A percentile compares a stretch with the other conserved stretches of the same genome.
phyloP scores from a whole-genome alignment of 768 basidiomycete genomes.

The Trametes elegans region DNA sequence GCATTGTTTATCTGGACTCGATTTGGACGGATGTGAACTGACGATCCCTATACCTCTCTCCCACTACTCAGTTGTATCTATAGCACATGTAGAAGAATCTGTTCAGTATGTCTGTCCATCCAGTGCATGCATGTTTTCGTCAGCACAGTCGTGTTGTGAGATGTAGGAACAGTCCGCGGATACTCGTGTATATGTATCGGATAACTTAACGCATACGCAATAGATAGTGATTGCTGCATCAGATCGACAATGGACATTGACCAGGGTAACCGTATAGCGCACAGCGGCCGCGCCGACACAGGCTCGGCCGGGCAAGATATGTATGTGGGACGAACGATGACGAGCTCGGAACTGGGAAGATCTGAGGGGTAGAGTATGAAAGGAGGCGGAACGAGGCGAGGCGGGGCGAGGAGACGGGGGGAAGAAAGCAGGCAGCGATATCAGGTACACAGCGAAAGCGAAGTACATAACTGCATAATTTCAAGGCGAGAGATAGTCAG shows the following conservation, averaged over 20 bases:
- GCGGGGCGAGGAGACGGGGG: neutral
- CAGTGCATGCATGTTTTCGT: too few relatives aligned
- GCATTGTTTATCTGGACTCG: neutral
- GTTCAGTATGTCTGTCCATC: neutral
- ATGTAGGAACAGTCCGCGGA: too few relatives aligned
- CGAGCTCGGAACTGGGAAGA: neutral
- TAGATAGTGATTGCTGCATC: constrained; percentile 6
- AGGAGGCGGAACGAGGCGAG: neutral
- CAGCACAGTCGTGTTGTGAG: too few relatives aligned
- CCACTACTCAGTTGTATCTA: neutral
- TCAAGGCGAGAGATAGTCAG: constrained; percentile 15
- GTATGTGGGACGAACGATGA: neutral
- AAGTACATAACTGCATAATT: constrained; percentile 25
- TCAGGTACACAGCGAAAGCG: constrained; percentile 24
- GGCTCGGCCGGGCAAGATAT: neutral
- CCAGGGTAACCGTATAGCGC: neutral
- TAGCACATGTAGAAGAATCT: neutral
- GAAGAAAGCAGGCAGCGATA: constrained; percentile 9
- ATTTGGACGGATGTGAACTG: neutral
- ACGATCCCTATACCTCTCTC: neutral
- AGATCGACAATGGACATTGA: neutral
- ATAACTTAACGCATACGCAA: constrained; percentile 5
- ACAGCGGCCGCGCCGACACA: neutral
- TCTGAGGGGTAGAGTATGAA: neutral
- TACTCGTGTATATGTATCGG: constrained; percentile 14